phyloP scores from a whole-genome alignment of 1,284 basidiomycete genomes.

The Fistulinella cinereoalba region DNA sequence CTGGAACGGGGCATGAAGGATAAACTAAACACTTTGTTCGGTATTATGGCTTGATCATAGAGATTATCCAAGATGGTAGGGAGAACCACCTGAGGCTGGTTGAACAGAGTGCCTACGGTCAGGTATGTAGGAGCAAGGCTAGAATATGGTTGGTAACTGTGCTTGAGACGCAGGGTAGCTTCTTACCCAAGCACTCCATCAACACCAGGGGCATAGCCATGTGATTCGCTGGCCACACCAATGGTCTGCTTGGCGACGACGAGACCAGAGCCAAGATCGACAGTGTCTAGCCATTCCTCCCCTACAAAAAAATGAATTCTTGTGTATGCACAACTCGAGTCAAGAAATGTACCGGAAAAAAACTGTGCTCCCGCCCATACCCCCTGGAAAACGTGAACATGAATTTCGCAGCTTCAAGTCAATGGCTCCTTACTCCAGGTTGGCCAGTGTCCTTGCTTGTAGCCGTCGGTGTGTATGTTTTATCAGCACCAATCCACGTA shows the following conservation, averaged over 20 bases:
- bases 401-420: too few relatives aligned
- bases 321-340: too few relatives aligned
- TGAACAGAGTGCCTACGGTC: conserved; percentile 27
- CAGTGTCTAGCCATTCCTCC: conserved; percentile 25
- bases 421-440: conserved; percentile 43
- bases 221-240: conserved; percentile 29
- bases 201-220: not conserved
- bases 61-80: conserved; percentile 40
- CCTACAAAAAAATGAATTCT: too few relatives aligned
- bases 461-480: conserved; percentile 45
- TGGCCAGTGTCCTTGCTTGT: conserved; percentile 43
- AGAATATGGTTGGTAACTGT: conserved; percentile 37
- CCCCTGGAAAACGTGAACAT: too few relatives aligned
- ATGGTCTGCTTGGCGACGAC: conserved; percentile 30
- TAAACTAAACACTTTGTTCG: conserved; percentile 35
- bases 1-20: conserved; percentile 40
- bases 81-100: conserved; percentile 10
- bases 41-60: conserved; percentile 31
- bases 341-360: too few relatives aligned
- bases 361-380: too few relatives aligned
- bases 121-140: conserved; percentile 35
- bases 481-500: conserved; percentile 62
- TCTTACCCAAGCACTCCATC: conserved; percentile 18
- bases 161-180: not conserved
- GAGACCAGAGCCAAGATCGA: conserved; percentile 27